These are phyloP conservation scores for Lactifluus volemus DNA, from an alignment of 768 basidiomycete species.

Conservation along the genomic window DNA sequence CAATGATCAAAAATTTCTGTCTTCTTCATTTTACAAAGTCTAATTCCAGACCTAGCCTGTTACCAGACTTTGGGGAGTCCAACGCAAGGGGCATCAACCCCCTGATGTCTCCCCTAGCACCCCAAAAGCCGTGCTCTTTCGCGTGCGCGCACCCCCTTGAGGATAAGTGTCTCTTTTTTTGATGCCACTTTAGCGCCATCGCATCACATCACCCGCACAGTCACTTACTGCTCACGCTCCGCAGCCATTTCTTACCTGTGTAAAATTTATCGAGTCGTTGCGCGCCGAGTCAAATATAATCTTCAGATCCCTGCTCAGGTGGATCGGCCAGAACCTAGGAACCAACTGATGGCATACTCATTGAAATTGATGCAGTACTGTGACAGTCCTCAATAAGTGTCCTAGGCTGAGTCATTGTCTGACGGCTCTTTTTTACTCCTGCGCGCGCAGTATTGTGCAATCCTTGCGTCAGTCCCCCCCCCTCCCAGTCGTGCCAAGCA, in stretches of 20 bases:
- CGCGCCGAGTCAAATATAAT: background rate
- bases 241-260: background rate
- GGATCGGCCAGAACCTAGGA: background rate
- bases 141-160: background rate
- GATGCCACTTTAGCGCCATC: background rate
- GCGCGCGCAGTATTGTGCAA: background rate
- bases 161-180: background rate
- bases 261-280: background rate
- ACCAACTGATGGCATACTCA: background rate
- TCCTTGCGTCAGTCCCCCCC: background rate
- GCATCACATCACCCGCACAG: background rate
- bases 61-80: background rate
- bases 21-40: background rate
- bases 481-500: background rate
- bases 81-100: background rate
- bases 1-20: background rate
- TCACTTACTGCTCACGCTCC: background rate
- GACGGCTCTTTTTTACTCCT: background rate
- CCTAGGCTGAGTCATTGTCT: background rate
- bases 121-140: background rate
- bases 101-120: background rate
- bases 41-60: background rate
- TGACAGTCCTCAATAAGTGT: background rate
- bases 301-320: background rate
- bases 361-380: background rate